phyloP scores from a whole-genome alignment of 805 yeast species.

The Grigorovia transvaalensis region DNA sequence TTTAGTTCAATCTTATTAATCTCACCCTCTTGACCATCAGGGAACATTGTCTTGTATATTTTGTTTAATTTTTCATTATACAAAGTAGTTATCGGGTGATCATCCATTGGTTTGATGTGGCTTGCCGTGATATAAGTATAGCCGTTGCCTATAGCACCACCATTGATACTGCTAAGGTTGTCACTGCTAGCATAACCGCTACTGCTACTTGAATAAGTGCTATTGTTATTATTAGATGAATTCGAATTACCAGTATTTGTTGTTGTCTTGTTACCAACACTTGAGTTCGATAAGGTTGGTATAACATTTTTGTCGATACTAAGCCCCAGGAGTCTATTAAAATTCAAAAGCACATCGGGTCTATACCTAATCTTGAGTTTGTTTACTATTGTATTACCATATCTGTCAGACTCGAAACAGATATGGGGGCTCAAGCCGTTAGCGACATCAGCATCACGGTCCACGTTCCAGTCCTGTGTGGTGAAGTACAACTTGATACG shows the following conservation, averaged over 20 bases:
- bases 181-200: no score
- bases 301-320: no score
- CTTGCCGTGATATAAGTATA: no score
- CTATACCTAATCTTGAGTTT: slow-evolving; percentile 19
- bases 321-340: slow-evolving; percentile 9
- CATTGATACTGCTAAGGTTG: not conserved
- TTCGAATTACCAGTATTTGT: not conserved
- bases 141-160: no score
- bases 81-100: not conserved
- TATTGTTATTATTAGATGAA: not conserved
- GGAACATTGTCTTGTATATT: slow-evolving; percentile 22
- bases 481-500: slow-evolving; percentile 1
- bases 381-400: slow-evolving; percentile 1
- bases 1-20: slow-evolving; percentile 48
- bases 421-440: slow-evolving; percentile 21
- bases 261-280: not conserved
- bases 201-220: no score
- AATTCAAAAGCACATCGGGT: slow-evolving; percentile 17
- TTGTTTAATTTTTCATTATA: slow-evolving; percentile 26
- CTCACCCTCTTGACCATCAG: slow-evolving; percentile 49
- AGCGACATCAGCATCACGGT: slow-evolving; percentile 9
- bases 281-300: no score
- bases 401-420: slow-evolving; percentile 8
- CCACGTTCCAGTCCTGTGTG: slow-evolving; percentile 7
- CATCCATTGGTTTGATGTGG: not conserved